Conservation (phyloP, 2,329 filamentous ascomycete genomes). For the Sclerotinia spermophila region DNA sequence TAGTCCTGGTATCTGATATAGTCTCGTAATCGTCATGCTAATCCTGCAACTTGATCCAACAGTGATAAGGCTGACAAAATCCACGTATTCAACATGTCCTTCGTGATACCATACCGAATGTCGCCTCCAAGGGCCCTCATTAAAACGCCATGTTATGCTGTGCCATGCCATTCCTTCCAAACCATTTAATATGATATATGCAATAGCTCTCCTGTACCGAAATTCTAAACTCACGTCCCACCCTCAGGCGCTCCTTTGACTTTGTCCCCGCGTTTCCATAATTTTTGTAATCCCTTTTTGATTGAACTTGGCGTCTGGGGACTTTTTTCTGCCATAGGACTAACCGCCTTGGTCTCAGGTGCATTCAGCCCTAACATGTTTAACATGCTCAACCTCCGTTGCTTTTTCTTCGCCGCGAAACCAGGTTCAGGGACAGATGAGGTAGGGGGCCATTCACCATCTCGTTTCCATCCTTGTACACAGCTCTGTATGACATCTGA, state of each 20-base stretch:
- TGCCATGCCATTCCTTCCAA: not conserved
- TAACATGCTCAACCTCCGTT: conserved; percentile 33
- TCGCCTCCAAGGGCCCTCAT: not conserved
- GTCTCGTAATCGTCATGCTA: not conserved
- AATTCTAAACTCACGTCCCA: not conserved
- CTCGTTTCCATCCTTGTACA: conserved; percentile 87
- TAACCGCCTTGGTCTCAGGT: conserved; percentile 11
- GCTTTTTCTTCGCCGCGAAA: conserved; percentile 24
- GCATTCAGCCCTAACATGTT: conserved; percentile 30
- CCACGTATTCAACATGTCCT: conserved; percentile 1
- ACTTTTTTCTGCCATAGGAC: conserved; percentile 14
- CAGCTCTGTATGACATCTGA: conserved; percentile 74
- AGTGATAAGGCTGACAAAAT: not conserved
- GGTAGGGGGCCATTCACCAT: conserved; percentile 87
- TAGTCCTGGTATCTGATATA: not conserved
- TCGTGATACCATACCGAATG: not conserved
- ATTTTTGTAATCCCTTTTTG: conserved; percentile 2
- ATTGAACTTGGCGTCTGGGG: conserved; percentile 1
- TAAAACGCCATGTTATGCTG: not conserved
- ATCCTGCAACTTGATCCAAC: not conserved
- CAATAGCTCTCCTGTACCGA: not conserved
- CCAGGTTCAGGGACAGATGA: conserved; percentile 43
- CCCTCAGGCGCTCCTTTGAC: not conserved
- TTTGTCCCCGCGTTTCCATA: conserved; percentile 14
- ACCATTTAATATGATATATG: not conserved